Base-by-base conservation (phyloP, 108 stramenopile genomes). In the Nitzschia putrida region DNA sequence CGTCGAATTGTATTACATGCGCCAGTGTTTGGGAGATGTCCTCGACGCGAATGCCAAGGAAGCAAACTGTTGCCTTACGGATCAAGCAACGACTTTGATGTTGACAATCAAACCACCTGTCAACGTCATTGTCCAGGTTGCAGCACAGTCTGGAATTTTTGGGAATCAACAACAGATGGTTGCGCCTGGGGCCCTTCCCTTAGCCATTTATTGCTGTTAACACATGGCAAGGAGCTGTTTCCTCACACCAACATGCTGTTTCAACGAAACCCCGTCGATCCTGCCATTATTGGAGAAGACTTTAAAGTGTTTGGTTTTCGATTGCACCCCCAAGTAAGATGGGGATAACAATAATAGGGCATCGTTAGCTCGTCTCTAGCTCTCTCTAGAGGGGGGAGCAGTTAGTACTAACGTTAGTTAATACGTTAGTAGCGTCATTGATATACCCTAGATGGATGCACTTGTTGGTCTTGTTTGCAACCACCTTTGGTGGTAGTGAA, bases 121-220 rank as follows among this genome's bases (percentile, higher is more conserved):
- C 74, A 74, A 21, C 68, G 79, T 0, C 80, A 74, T 57, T 83
- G 77, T 58, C 66, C 72, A 12, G 61, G 3, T n/a, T 80, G 78
- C 38, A 61, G 58, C 16, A 68, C 77, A 38, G 51, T 74, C 10
- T 82, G 75, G 59, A 54, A 66, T 56, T 67, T 20, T 20, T 83
- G 82, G 82, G 76, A 80, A 8, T 77, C 74, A 12, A 74, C 73
- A 64, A 72, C 81, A 0, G 77, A 82, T 67, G 86, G 81, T 9
- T 75, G 82, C 56, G 86, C 86, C 11, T 87, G 82, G 81, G 83
- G 78, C 55, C 78, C 74, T 24, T 76, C 78, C 14, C 72, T 81
- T 18, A 78, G 82, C 34, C 80, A 83, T 47, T 53, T 87, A 54
- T 78, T 84, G 23, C 55, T 83, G 22, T 47, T 86, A 71, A 66